Evolutionary conservation across 768 basidiomycete species (phyloP).

Genomic region (Chalciporus pseudorubinellus): DNA sequence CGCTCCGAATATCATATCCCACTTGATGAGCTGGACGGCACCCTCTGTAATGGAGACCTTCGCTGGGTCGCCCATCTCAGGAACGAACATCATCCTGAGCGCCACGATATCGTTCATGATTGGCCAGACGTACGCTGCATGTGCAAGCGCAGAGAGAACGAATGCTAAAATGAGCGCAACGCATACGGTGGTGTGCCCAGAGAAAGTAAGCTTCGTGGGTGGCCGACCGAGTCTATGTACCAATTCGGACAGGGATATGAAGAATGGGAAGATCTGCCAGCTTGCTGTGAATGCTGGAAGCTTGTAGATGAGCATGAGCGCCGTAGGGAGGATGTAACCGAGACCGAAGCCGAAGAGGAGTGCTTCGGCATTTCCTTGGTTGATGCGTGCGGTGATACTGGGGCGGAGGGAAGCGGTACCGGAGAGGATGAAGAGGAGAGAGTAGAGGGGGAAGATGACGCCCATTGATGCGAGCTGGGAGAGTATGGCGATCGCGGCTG

Average conservation of each 20-base stretch:
- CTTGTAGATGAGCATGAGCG: conserved; percentile 41
- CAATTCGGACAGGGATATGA: conserved; percentile 40
- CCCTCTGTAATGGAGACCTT: conserved; percentile 7
- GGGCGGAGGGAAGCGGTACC: conserved; percentile 26
- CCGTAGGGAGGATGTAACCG: conserved; percentile 47
- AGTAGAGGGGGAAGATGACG: conserved; percentile 46
- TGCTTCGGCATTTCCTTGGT: conserved; percentile 49
- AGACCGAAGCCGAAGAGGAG: conserved; percentile 47
- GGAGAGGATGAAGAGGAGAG: conserved; percentile 43
- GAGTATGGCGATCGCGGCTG: conserved; percentile 40
- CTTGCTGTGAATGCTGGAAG: conserved; percentile 46
- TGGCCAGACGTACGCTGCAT: conserved; percentile 27
- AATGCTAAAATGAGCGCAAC: conserved; percentile 14
- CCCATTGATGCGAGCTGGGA: conserved; percentile 45
- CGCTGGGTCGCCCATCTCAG: conserved; percentile 2
- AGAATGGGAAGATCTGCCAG: conserved; percentile 56
- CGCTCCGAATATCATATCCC: conserved; percentile 45
- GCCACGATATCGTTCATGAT: conserved; percentile 1
- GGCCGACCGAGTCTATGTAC: conserved; percentile 40
- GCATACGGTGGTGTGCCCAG: conserved; percentile 23
- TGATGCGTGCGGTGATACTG: conserved; percentile 28
- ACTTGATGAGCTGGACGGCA: conserved; percentile 46
- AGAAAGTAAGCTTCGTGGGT: conserved; percentile 13
- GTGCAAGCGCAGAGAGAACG: conserved; percentile 21
- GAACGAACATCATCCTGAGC: conserved; percentile 15